Evolutionary conservation across 2,329 filamentous ascomycete genomes (phyloP).

Genomic region (Clonostachys solani): DNA sequence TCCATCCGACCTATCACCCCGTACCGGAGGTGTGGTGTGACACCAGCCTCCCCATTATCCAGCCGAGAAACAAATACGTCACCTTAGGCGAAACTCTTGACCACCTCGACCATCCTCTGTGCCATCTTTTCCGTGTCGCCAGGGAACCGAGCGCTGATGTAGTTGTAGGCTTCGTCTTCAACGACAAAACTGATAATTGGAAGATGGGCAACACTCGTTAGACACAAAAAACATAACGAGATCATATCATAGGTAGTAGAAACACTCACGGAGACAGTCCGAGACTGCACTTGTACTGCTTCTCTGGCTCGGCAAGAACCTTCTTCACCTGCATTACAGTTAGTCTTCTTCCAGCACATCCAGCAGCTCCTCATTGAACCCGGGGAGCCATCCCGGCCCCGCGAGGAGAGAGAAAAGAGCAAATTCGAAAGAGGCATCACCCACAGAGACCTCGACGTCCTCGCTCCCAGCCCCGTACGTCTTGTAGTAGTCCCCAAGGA

Average conservation of each 20-base stretch:
- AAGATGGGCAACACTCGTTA: no score
- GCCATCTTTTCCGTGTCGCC: constrained; percentile 35
- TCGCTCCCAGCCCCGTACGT: constrained; percentile 47
- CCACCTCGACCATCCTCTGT: constrained; percentile 33
- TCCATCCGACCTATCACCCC: no score
- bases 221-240: no score
- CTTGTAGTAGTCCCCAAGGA: constrained; percentile 53
- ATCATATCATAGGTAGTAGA: no score
- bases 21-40: not conserved
- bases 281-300: constrained; percentile 30
- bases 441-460: constrained; percentile 39
- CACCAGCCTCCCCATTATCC: not conserved
- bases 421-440: constrained; percentile 7
- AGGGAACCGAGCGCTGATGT: constrained; percentile 41
- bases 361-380: no score
- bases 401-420: not conserved
- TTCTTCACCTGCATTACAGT: constrained; percentile 30
- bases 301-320: constrained; percentile 28
- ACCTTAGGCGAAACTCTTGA: constrained; percentile 18
- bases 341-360: no score
- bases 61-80: not conserved
- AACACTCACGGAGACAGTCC: no score
- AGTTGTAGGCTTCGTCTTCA: constrained; percentile 42
- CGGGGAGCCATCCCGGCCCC: not conserved
- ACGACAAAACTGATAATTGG: constrained; percentile 34